Conservation (phyloP, 75 land plant genomes). For the Pinus albicaulis region DNA sequence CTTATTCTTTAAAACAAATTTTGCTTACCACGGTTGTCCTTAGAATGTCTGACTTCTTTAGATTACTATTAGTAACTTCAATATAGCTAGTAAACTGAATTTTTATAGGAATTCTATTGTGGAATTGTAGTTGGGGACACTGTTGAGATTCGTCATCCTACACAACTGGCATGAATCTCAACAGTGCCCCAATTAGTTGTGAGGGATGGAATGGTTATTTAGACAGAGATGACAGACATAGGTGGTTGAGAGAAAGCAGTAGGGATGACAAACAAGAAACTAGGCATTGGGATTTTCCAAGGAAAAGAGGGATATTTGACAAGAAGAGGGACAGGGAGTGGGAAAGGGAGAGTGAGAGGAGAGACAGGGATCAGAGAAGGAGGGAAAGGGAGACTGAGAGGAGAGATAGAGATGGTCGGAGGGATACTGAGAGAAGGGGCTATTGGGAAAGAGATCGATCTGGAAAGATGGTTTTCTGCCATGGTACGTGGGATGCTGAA, state of each 20-base stretch:
- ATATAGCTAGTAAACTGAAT: too few species aligned
- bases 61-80: too few species aligned
- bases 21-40: too few species aligned
- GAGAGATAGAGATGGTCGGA: slow-evolving; percentile 26
- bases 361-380: slow-evolving; percentile 29
- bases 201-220: too few species aligned
- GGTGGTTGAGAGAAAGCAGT: slow-evolving; percentile 4
- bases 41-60: too few species aligned
- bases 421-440: slow-evolving; percentile 40
- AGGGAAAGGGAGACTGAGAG: slow-evolving; percentile 30
- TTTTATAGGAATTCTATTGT: too few species aligned
- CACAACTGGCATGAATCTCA: too few species aligned
- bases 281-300: neutral
- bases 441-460: slow-evolving; percentile 66
- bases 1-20: too few species aligned
- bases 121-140: too few species aligned
- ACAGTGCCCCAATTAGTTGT: too few species aligned
- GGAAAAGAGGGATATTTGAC: slow-evolving; percentile 13
- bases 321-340: slow-evolving; percentile 42
- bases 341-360: slow-evolving; percentile 38
- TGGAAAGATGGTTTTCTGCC: slow-evolving; percentile 54
- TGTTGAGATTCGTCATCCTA: too few species aligned
- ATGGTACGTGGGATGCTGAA: slow-evolving; percentile 59
- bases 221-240: slow-evolving; percentile 9
- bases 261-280: neutral